phyloP scores from a whole-genome alignment of 495 filamentous ascomycete species.

The Penicillium salamii region DNA sequence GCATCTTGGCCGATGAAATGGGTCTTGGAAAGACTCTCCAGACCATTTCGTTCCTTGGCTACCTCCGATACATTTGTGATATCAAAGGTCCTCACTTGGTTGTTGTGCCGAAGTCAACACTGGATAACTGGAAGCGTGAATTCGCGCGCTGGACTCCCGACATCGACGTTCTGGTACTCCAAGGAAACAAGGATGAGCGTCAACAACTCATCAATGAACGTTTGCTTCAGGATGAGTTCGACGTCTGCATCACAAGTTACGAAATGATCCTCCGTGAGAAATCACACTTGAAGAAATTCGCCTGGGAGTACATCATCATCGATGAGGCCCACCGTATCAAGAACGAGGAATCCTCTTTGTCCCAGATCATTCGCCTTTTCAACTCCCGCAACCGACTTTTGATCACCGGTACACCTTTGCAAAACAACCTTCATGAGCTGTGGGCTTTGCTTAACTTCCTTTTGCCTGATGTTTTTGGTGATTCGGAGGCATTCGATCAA shows the following conservation, averaged over 20 bases:
- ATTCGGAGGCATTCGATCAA: slow-evolving; percentile 95
- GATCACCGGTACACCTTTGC: slow-evolving; percentile 95
- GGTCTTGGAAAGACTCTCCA: slow-evolving; percentile 92
- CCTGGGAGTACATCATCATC: slow-evolving; percentile 99
- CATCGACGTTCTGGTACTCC: slow-evolving; percentile 88
- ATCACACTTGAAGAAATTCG: slow-evolving; percentile 91
- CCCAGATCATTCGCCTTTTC: slow-evolving; percentile 96
- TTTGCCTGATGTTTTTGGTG: slow-evolving; percentile 95
- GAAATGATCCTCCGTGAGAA: slow-evolving; percentile 97
- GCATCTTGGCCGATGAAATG: slow-evolving; percentile 97
- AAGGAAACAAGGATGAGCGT: slow-evolving; percentile 93
- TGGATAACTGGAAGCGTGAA: slow-evolving; percentile 98
- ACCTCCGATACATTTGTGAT: slow-evolving; percentile 82
- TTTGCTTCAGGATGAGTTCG: slow-evolving; percentile 86
- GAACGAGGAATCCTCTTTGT: slow-evolving; percentile 96
- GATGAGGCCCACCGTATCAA: slow-evolving; percentile 99
- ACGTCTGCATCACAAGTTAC: slow-evolving; percentile 93
- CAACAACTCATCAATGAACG: slow-evolving; percentile 85
- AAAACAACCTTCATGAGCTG: slow-evolving; percentile 99
- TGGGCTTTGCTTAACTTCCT: slow-evolving; percentile 98
- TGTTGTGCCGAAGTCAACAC: slow-evolving; percentile 92
- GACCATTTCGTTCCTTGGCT: slow-evolving; percentile 88
- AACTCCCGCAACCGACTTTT: slow-evolving; percentile 92
- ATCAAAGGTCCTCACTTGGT: slow-evolving; percentile 93
- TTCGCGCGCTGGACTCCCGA: slow-evolving; percentile 94